A percentile compares a stretch with the other conserved stretches of the same genome.
phyloP scores from a whole-genome alignment of 306 rosid genomes.

The Rubus parviflorus region DNA sequence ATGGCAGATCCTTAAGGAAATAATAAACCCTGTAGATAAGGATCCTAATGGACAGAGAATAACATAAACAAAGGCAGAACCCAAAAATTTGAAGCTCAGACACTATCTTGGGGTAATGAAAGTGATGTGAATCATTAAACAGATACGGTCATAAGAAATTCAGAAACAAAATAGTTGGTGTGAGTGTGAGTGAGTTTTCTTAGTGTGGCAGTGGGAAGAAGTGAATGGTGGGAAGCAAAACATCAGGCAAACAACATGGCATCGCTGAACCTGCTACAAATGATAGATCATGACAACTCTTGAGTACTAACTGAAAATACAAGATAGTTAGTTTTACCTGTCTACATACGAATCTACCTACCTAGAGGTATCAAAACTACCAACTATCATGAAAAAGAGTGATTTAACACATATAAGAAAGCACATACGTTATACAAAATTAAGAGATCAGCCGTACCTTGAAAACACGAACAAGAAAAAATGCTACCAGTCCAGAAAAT shows the following conservation, averaged over 20 bases:
- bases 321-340: neutral
- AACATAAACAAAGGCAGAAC: slow-evolving; percentile 3
- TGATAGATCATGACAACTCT: neutral
- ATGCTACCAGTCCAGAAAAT: slow-evolving; percentile 89
- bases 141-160: neutral
- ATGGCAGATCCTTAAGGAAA: neutral
- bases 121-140: neutral
- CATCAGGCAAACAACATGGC: neutral
- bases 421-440: neutral
- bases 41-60: neutral
- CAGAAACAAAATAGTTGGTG: neutral
- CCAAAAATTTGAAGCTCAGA: neutral
- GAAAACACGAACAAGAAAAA: slow-evolving; percentile 83
- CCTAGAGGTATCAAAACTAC: neutral
- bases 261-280: neutral
- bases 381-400: neutral
- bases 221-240: neutral
- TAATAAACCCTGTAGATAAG: neutral
- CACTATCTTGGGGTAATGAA: neutral
- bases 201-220: neutral
- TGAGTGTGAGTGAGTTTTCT: neutral
- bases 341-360: neutral
- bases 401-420: neutral
- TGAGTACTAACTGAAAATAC: neutral
- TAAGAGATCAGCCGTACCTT: slow-evolving; percentile 53